Conservation (phyloP, 352 stramenopile genomes). For the Pythium brassicae region DNA sequence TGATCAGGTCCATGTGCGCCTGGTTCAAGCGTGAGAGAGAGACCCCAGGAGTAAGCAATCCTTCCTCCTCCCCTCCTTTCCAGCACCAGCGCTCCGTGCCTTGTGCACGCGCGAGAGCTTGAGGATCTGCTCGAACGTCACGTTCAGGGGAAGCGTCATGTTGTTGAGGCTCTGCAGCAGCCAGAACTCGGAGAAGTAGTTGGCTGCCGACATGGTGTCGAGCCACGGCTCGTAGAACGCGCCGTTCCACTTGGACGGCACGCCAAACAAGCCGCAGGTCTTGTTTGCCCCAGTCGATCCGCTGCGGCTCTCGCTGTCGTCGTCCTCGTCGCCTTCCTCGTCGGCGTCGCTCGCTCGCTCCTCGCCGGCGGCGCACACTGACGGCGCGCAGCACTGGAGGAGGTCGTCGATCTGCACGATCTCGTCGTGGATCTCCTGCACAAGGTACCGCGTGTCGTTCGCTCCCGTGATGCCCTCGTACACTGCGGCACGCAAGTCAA, state of each 20-base stretch:
- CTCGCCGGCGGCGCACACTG: slow-evolving; percentile 28
- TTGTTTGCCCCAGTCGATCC: neutral
- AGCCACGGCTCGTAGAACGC: slow-evolving; percentile 74
- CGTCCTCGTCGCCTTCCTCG: neutral
- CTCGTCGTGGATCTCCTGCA: slow-evolving; percentile 49
- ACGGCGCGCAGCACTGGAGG: slow-evolving; percentile 55
- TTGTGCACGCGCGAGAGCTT: slow-evolving; percentile 54
- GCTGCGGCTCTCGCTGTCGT: neutral
- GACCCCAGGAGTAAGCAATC: neutral
- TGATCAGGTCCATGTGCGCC: slow-evolving; percentile 77
- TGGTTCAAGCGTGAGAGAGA: slow-evolving; percentile 9
- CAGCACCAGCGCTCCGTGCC: too few relatives aligned
- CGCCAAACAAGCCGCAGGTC: slow-evolving; percentile 54
- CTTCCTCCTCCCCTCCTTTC: too few relatives aligned
- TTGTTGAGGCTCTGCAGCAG: slow-evolving; percentile 75
- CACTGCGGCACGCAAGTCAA: slow-evolving; percentile 18
- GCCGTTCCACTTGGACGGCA: slow-evolving; percentile 61
- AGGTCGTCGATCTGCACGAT: slow-evolving; percentile 57
- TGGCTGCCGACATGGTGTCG: slow-evolving; percentile 58
- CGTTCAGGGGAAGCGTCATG: slow-evolving; percentile 56
- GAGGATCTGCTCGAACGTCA: slow-evolving; percentile 63
- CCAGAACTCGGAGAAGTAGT: slow-evolving; percentile 79
- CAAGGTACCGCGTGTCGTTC: slow-evolving; percentile 49
- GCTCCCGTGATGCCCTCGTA: slow-evolving; percentile 69
- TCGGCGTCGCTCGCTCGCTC: neutral